Evolutionary conservation across 1,139 yeast genomes (phyloP).

Genomic region (Zygosaccharomyces sapae): DNA sequence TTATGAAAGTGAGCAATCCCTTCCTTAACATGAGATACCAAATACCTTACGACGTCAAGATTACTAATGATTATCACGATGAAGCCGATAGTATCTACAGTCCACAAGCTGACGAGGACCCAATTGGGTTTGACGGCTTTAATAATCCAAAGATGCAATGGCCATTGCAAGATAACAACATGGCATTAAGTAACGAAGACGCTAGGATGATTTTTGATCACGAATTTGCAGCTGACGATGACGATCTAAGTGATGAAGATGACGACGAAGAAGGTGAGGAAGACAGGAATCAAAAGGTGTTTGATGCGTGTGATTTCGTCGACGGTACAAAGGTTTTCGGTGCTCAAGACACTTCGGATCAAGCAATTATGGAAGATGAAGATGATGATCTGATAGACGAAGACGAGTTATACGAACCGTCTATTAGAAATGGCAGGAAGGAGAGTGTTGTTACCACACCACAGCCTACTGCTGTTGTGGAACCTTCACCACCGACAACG

Average conservation of each 20-base stretch:
- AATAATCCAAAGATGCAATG: conserved; percentile 40
- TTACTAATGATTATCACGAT: conserved; percentile 13
- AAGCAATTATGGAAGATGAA: conserved; percentile 15
- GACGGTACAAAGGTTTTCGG: conserved; percentile 25
- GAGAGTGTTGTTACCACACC: conserved; percentile 18
- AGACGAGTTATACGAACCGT: conserved; percentile 29
- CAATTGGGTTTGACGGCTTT: conserved; percentile 26
- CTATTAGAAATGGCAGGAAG: conserved; percentile 23
- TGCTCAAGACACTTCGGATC: conserved; percentile 7
- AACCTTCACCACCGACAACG: no score
- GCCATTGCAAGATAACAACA: conserved; percentile 36
- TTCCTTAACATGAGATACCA: conserved; percentile 12
- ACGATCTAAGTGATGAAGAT: conserved; percentile 46
- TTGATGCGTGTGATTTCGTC: conserved; percentile 41
- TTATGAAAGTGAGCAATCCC: conserved; percentile 21
- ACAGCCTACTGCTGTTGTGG: not conserved
- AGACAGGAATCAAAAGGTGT: conserved; percentile 41
- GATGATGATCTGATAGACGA: conserved; percentile 20
- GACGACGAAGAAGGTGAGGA: conserved; percentile 37
- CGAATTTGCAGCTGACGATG: conserved; percentile 45
- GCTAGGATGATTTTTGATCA: conserved; percentile 44
- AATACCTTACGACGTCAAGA: conserved; percentile 13
- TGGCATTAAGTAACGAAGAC: conserved; percentile 28
- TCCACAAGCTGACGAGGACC: conserved; percentile 17
- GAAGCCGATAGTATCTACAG: conserved; percentile 13